phyloP scores from a whole-genome alignment of 805 yeast genomes.

The Saccharomycopsis javanensis region DNA sequence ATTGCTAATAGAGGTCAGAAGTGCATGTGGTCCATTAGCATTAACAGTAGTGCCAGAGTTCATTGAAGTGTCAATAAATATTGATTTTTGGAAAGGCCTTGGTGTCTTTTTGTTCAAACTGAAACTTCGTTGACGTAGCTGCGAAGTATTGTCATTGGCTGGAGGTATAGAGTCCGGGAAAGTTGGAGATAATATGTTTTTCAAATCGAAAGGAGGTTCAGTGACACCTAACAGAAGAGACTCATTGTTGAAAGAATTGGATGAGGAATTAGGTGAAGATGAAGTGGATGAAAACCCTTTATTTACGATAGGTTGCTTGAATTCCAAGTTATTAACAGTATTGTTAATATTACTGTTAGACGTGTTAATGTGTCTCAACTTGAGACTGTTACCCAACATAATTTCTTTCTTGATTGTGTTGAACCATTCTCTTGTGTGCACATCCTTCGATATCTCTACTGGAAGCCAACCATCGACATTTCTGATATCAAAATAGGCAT shows the following conservation, averaged over 20 bases:
- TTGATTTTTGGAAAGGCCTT: background rate
- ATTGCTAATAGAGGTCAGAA: background rate
- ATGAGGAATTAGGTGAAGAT: background rate
- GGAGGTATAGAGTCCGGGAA: constrained; percentile 19
- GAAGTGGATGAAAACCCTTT: background rate
- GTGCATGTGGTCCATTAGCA: background rate
- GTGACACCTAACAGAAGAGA: constrained; percentile 7
- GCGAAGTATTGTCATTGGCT: constrained; percentile 9
- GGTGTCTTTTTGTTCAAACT: background rate
- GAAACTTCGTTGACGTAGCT: constrained; percentile 7
- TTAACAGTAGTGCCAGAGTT: too few species aligned
- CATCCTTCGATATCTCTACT: constrained; percentile 46
- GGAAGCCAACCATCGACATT: constrained; percentile 62
- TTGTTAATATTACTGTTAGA: background rate
- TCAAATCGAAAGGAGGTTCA: constrained; percentile 4
- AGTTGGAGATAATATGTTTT: constrained; percentile 13
- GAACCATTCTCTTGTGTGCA: constrained; percentile 38
- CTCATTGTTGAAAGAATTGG: constrained; percentile 6
- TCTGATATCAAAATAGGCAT: constrained; percentile 37
- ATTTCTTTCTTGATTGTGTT: constrained; percentile 23
- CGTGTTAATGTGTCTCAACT: constrained; percentile 1
- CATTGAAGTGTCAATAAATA: background rate
- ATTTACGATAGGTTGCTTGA: background rate
- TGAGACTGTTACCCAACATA: constrained; percentile 14
- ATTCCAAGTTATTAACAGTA: background rate